Evolutionary conservation across 1,139 yeast genomes (phyloP).

Genomic region (Yamadazyma aaseri): DNA sequence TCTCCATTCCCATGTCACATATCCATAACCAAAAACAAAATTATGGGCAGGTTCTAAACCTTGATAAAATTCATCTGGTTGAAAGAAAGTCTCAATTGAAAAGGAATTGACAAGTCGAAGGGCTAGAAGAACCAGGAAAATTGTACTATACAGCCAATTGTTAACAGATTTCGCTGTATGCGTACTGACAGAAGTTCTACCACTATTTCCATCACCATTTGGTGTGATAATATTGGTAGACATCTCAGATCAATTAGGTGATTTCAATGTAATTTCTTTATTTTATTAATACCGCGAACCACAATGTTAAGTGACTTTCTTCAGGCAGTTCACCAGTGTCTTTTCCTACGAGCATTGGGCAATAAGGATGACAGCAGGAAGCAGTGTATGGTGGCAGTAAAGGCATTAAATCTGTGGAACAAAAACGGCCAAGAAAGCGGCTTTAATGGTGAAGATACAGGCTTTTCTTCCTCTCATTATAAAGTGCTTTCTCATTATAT

Average conservation of each 20-base stretch:
- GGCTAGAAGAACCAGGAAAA: conserved; percentile 11
- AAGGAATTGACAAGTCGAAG: conserved; percentile 62
- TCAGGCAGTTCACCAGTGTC: conserved; percentile 1
- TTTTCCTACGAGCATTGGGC: conserved; percentile 10
- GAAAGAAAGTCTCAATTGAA: conserved; percentile 73
- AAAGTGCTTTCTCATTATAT: conserved; percentile 13
- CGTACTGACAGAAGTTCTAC: too few relatives aligned
- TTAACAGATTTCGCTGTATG: too few relatives aligned
- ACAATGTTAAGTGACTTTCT: background rate
- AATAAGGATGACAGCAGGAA: conserved; percentile 17
- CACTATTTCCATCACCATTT: too few relatives aligned
- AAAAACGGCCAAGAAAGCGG: conserved; percentile 7
- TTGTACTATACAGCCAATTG: too few relatives aligned
- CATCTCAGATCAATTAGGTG: too few relatives aligned
- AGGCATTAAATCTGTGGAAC: conserved; percentile 22
- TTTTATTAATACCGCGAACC: too few relatives aligned
- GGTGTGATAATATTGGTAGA: too few relatives aligned
- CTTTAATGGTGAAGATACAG: too few relatives aligned
- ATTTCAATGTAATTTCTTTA: too few relatives aligned
- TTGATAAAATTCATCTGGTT: conserved; percentile 96
- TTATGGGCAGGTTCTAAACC: conserved; percentile 88
- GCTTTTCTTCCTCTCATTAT: background rate
- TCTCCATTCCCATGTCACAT: conserved; percentile 94
- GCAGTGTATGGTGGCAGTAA: conserved; percentile 24
- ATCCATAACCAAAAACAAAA: conserved; percentile 75